A percentile compares a stretch with the other conserved stretches of the same genome.
Conservation (phyloP, 371 early-diverging fungal species). For the Mortierella polycephala region DNA sequence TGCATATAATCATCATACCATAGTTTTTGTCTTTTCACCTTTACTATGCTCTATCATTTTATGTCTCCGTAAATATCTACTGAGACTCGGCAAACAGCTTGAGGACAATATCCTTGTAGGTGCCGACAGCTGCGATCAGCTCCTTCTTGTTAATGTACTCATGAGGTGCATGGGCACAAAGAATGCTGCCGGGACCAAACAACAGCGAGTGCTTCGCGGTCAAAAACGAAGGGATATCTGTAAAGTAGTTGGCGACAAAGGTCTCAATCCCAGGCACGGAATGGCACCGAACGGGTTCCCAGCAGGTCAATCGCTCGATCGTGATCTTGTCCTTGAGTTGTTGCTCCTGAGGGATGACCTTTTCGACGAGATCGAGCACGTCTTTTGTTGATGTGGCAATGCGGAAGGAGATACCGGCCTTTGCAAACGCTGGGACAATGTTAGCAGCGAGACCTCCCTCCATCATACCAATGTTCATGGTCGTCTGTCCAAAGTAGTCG, state of each 20-base stretch:
- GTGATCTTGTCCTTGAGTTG: constrained; percentile 43
- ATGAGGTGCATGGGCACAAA: constrained; percentile 58
- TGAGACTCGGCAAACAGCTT: constrained; percentile 38
- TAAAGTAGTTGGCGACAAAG: constrained; percentile 55
- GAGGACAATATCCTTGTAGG: constrained; percentile 56
- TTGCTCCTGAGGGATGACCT: constrained; percentile 29
- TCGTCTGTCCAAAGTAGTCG: constrained; percentile 55
- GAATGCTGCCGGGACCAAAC: constrained; percentile 58
- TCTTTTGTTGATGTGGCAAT: constrained; percentile 53
- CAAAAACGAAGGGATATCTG: constrained; percentile 51
- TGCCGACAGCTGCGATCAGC: constrained; percentile 52
- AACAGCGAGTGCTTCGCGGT: constrained; percentile 50
- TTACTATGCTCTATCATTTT: background rate
- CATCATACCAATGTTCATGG: constrained; percentile 57
- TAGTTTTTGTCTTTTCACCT: too few species aligned
- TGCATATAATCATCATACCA: too few species aligned
- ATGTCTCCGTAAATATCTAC: background rate
- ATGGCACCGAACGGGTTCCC: constrained; percentile 58
- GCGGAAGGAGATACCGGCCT: constrained; percentile 57
- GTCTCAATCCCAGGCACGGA: constrained; percentile 49
- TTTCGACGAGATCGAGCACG: constrained; percentile 42
- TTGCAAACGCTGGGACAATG: constrained; percentile 54
- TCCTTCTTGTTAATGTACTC: constrained; percentile 60
- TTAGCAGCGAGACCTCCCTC: constrained; percentile 59
- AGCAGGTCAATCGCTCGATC: constrained; percentile 37